Evolutionary conservation across 2,329 filamentous ascomycete genomes (phyloP), one percentile per base, ranked within the genome.

Genomic region (Claviceps spartinae): DNA sequence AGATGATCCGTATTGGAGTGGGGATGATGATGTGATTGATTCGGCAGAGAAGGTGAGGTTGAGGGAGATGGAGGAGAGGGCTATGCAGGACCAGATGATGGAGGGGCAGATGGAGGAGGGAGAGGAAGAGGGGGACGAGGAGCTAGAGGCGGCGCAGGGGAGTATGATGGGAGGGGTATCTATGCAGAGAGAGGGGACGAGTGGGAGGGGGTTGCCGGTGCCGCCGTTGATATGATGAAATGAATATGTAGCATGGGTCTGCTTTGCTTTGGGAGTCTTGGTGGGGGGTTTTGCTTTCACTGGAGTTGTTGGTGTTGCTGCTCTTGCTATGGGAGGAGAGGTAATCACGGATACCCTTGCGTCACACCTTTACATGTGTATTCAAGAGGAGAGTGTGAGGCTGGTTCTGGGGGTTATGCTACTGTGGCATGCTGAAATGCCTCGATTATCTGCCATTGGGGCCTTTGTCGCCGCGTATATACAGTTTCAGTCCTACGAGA

Each of bases 21-120:
- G 79, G 53, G 81, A 84, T 57, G 81, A 83, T 58, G 81, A 84
- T 58, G 64, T 84, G 22, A 72, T 83, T 26, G 81, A 84, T 54
- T 68, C 72, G 0, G 72, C 74, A 14, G 79, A 83, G 67, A 83
- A 83, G 69, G 68, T 72, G 58, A 68, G 80, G 40, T 61, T 78
- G 49, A 67, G 65, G 46, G 75, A 78, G 57, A 59, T 77, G 47
- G 74, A 78, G 61, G 62, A 68, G 24, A 71, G 72, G 62, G 67
- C 69, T 3, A 69, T 67, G 14, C 60, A 74, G 56, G 62, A 68
- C 57, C 66, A 69, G 56, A 57, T 69, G 38, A 54, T 59, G 43
- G 62, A 65, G 26, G 63, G 62, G 36, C 63, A 62, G 48, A 63
- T 60, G 3, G 61, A 66, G 47, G 62, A 65, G 47, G 62, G 65